Conservation (phyloP, 129 eudicot genomes). For the Lonicera japonica region DNA sequence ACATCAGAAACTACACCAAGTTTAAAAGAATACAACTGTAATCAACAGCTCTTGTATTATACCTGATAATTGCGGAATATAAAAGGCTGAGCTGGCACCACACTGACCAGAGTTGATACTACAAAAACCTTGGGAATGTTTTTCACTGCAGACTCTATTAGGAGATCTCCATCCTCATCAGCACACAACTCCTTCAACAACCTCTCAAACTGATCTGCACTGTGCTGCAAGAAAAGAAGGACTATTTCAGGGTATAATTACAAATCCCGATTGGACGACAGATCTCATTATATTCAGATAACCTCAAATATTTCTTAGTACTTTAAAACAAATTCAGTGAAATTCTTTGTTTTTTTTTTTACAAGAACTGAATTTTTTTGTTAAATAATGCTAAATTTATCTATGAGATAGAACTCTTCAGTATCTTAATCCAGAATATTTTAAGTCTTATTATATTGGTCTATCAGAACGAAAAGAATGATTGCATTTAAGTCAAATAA, state of each 20-base stretch:
- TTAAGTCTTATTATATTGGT: too few species aligned
- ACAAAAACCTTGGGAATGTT: conserved; percentile 90
- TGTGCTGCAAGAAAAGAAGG: conserved; percentile 74
- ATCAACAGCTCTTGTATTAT: not conserved
- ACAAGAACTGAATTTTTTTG: too few species aligned
- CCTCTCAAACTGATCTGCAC: conserved; percentile 99
- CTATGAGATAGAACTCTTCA: too few species aligned
- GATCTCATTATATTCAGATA: too few species aligned
- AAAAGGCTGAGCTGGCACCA: conserved; percentile 92
- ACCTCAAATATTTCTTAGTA: not conserved
- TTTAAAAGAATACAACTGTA: not conserved
- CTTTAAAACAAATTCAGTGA: too few species aligned
- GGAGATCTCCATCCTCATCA: conserved; percentile 96
- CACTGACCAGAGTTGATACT: conserved; percentile 88
- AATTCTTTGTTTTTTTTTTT: too few species aligned
- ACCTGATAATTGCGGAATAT: conserved; percentile 95
- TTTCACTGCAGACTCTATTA: conserved; percentile 96
- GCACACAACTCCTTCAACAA: conserved; percentile 97
- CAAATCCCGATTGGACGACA: not conserved
- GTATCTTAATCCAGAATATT: too few species aligned
- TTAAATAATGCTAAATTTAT: too few species aligned
- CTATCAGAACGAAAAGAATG: too few species aligned
- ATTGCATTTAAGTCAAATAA: too few species aligned
- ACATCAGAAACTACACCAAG: not conserved
- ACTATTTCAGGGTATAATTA: not conserved